phyloP scores from a whole-genome alignment of 352 stramenopile genomes.

The Globisporangium perplexum region DNA sequence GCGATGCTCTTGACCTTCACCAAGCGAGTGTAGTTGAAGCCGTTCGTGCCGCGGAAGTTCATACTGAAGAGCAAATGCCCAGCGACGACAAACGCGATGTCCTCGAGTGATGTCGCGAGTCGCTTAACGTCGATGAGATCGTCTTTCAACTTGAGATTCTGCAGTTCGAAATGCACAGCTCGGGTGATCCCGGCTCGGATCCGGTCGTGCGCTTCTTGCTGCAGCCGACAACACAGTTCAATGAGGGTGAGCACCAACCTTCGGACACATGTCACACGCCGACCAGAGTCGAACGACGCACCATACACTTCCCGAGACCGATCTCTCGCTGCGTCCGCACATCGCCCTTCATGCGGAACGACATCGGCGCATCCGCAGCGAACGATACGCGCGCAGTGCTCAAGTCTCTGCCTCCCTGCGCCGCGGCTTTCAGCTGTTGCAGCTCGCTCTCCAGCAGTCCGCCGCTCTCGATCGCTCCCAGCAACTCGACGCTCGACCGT shows the following conservation, averaged over 20 bases:
- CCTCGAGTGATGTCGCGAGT: conserved; percentile 45
- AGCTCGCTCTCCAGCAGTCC: conserved; percentile 29
- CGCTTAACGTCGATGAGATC: conserved; percentile 28
- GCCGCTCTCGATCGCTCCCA: conserved; percentile 56
- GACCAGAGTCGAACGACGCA: conserved; percentile 16
- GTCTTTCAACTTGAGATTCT: conserved; percentile 20
- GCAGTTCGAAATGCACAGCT: conserved; percentile 25
- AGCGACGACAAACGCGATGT: conserved; percentile 72
- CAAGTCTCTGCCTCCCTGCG: background rate
- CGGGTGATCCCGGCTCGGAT: conserved; percentile 54
- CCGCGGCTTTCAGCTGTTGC: conserved; percentile 20
- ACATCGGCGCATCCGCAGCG: conserved; percentile 10
- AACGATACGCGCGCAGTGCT: conserved; percentile 6
- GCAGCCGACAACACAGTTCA: conserved; percentile 7
- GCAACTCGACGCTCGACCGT: conserved; percentile 59
- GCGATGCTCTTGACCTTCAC: conserved; percentile 86
- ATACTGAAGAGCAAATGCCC: conserved; percentile 76
- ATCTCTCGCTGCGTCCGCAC: conserved; percentile 52
- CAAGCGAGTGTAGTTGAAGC: conserved; percentile 76
- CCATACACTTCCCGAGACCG: conserved; percentile 68
- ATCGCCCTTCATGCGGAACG: conserved; percentile 30
- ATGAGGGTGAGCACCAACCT: background rate
- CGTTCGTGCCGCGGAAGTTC: conserved; percentile 64
- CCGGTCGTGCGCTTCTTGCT: conserved; percentile 58
- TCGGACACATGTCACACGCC: background rate